Percentiles rank a stretch among this genome's conserved stretches.
Evolutionary conservation across 257 asterid species (phyloP).

Genomic region (Avicennia marina): DNA sequence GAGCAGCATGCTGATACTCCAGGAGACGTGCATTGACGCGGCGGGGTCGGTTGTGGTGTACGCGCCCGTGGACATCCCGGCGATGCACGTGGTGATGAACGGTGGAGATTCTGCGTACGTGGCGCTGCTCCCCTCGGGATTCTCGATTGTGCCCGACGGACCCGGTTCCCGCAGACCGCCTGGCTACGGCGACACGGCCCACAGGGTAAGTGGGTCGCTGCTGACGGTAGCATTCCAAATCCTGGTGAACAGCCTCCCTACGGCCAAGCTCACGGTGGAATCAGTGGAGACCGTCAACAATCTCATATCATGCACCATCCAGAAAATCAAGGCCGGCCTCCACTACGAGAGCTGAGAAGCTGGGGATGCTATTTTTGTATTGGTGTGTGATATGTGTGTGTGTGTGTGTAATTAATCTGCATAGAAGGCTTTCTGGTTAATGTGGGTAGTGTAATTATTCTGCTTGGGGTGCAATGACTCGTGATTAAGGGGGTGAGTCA

Average conservation of each 20-base stretch:
- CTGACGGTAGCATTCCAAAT: not conserved
- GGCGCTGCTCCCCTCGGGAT: not conserved
- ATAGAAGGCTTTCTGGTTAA: not conserved
- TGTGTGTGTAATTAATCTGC: not conserved
- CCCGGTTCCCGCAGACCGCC: not conserved
- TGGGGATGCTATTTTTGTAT: not conserved
- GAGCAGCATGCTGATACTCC: not conserved
- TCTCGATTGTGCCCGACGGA: not conserved
- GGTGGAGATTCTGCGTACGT: not conserved
- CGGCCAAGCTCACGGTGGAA: not conserved
- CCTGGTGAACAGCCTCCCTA: slow-evolving; percentile 2
- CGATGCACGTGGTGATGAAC: not conserved
- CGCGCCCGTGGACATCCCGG: not conserved
- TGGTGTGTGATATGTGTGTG: not conserved
- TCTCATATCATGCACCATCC: slow-evolving; percentile 5
- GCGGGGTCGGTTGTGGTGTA: not conserved
- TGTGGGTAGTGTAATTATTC: not conserved
- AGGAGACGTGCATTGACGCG: not conserved
- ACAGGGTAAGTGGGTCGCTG: not conserved
- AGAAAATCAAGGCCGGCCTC: slow-evolving; percentile 1
- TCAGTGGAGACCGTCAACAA: not conserved
- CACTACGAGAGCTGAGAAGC: not conserved
- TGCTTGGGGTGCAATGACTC: slow-evolving; percentile 1
- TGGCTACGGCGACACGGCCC: not conserved
- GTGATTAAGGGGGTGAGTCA: slow-evolving; percentile 43